These are phyloP conservation scores for Blastocrithidia nonstop DNA, from an alignment of 208 protist species.

Conservation along the genomic window DNA sequence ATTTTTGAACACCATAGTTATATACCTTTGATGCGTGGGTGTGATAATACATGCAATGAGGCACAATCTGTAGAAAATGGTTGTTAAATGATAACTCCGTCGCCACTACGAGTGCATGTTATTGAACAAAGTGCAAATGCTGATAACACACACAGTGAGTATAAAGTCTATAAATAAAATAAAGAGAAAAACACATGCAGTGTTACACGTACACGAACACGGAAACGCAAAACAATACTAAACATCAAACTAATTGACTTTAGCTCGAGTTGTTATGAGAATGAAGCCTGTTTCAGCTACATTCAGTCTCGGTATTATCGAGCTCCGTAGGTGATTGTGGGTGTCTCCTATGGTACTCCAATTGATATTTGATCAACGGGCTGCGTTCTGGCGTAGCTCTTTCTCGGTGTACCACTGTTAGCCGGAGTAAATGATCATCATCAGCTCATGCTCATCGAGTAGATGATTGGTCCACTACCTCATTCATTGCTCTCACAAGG, in stretches of 20 bases:
- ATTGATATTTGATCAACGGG: slow-evolving; percentile 98
- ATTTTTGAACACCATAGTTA: too few species aligned
- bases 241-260: slow-evolving; percentile 96
- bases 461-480: slow-evolving; percentile 82
- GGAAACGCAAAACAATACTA: slow-evolving; percentile 7
- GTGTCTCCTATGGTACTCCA: slow-evolving; percentile 62
- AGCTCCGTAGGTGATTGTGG: slow-evolving; percentile 93
- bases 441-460: slow-evolving; percentile 90
- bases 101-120: too few species aligned
- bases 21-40: too few species aligned
- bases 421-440: slow-evolving; percentile 85
- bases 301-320: slow-evolving; percentile 93
- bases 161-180: too few species aligned
- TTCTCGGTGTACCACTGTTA: slow-evolving; percentile 90
- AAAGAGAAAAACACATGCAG: too few species aligned
- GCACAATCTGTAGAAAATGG: background rate
- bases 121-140: too few species aligned
- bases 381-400: slow-evolving; percentile 92
- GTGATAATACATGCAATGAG: background rate
- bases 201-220: too few species aligned
- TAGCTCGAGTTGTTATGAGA: slow-evolving; percentile 89
- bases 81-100: too few species aligned
- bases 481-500: slow-evolving; percentile 32
- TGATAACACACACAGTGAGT: too few species aligned
- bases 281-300: slow-evolving; percentile 66